Percentiles rank a stretch among this genome's conserved stretches.
These are phyloP conservation scores for Arachnopeziza araneosa DNA, from an alignment of 2,329 filamentous ascomycete species.

Conservation along the genomic window DNA sequence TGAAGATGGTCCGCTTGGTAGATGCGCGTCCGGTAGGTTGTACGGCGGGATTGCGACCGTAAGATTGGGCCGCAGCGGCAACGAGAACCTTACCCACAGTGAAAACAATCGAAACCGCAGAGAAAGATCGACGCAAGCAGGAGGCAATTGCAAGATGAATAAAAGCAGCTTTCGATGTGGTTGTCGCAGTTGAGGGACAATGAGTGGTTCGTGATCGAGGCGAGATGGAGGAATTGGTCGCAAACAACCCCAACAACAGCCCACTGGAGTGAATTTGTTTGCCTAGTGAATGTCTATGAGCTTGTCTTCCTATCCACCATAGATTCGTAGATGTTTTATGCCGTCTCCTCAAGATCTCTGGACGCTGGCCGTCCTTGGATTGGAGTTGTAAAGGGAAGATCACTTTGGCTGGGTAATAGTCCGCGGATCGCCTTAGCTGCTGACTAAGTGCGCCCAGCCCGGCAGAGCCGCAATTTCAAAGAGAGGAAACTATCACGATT, in stretches of 20 bases:
- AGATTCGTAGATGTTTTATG: constrained; percentile 12
- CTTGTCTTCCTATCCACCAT: neutral
- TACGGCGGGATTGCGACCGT: neutral
- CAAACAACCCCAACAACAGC: constrained; percentile 1
- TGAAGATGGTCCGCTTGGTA: neutral
- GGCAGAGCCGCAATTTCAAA: neutral
- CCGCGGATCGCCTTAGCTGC: constrained; percentile 4
- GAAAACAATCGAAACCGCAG: neutral
- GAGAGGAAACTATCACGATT: neutral
- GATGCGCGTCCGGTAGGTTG: neutral
- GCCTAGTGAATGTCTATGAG: neutral
- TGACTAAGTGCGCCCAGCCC: constrained; percentile 15
- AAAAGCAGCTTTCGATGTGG: neutral
- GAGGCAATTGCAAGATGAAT: neutral
- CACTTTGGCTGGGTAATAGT: constrained; percentile 8
- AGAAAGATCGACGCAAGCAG: neutral
- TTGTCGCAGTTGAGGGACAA: neutral
- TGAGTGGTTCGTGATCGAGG: neutral
- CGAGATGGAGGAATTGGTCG: neutral
- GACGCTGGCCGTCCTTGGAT: constrained; percentile 12
- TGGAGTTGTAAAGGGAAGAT: constrained; percentile 24
- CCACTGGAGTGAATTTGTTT: constrained; percentile 2
- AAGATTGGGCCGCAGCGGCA: neutral
- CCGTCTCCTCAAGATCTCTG: constrained; percentile 3
- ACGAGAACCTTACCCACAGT: neutral